phyloP scores from a whole-genome alignment of 441 rosid genomes.

The Populus hybrid region DNA sequence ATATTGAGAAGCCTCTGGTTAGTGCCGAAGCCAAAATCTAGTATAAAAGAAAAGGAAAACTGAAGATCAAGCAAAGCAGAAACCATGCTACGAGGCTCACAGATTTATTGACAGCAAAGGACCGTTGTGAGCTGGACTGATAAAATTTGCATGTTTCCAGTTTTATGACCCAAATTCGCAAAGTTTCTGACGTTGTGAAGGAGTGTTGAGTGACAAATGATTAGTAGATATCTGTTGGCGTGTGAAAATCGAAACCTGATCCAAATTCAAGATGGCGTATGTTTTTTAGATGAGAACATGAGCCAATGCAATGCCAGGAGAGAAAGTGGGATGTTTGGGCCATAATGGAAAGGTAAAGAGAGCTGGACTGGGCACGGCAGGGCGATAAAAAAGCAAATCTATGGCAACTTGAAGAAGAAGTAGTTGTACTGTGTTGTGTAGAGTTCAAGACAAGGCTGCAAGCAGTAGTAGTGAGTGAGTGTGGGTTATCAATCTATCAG shows the following conservation, averaged over 20 bases:
- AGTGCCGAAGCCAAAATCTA: no score
- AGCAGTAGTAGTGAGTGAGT: not conserved
- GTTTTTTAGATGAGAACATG: not conserved
- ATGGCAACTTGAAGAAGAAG: not conserved
- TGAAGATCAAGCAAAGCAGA: no score
- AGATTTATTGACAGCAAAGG: not conserved
- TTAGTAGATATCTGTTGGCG: not conserved
- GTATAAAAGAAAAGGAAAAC: no score
- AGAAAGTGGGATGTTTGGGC: not conserved
- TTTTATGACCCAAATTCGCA: not conserved
- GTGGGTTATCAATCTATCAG: not conserved
- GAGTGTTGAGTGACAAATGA: not conserved
- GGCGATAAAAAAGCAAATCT: no score
- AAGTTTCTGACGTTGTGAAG: not conserved
- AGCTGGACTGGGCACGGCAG: no score
- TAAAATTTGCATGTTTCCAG: not conserved
- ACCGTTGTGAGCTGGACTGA: not conserved
- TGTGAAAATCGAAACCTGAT: not conserved
- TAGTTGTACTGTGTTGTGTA: not conserved
- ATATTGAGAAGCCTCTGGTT: no score
- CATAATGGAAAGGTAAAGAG: not conserved
- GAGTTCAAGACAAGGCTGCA: not conserved
- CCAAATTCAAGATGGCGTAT: not conserved
- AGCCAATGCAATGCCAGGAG: not conserved
- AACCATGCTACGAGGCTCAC: no score